A percentile compares a stretch with the other conserved stretches of the same genome.
Evolutionary conservation across 2,329 filamentous ascomycete genomes (phyloP).

Genomic region (Venturia oleaginea): DNA sequence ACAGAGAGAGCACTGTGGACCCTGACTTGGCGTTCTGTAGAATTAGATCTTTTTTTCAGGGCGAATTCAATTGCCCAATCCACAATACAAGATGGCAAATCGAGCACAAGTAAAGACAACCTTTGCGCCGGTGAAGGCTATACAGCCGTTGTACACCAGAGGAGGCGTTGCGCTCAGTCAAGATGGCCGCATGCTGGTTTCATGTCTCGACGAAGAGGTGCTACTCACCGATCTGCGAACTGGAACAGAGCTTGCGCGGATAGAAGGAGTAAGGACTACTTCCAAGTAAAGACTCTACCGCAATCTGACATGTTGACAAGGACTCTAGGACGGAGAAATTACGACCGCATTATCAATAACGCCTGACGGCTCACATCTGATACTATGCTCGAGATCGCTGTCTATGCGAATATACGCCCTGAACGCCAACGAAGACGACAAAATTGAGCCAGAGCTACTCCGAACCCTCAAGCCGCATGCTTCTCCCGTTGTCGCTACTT

Average conservation of each 20-base stretch:
- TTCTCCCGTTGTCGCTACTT: constrained; percentile 78
- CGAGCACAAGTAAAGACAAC: constrained; percentile 59
- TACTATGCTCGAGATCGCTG: constrained; percentile 88
- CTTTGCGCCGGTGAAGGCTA: constrained; percentile 72
- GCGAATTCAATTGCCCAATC: not conserved
- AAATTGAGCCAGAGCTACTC: constrained; percentile 57
- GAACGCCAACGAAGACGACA: constrained; percentile 45
- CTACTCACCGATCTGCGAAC: constrained; percentile 77
- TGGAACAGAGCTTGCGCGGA: constrained; percentile 69
- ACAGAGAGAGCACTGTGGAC: not conserved
- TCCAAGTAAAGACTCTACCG: constrained; percentile 2
- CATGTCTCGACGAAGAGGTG: constrained; percentile 85
- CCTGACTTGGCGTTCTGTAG: not conserved
- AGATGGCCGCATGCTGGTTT: constrained; percentile 72
- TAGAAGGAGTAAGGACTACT: constrained; percentile 69
- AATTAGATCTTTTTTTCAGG: not conserved
- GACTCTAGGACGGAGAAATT: constrained; percentile 48
- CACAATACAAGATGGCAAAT: constrained; percentile 8
- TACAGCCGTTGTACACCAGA: constrained; percentile 90
- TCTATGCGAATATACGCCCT: constrained; percentile 89
- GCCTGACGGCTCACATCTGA: constrained; percentile 76
- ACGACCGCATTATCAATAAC: constrained; percentile 73
- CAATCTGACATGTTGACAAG: constrained; percentile 31
- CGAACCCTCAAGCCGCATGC: constrained; percentile 83
- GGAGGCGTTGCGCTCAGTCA: constrained; percentile 77